These are phyloP conservation scores for Oxyria digyna DNA, from an alignment of 148 eudicot genomes.

Conservation along the genomic window DNA sequence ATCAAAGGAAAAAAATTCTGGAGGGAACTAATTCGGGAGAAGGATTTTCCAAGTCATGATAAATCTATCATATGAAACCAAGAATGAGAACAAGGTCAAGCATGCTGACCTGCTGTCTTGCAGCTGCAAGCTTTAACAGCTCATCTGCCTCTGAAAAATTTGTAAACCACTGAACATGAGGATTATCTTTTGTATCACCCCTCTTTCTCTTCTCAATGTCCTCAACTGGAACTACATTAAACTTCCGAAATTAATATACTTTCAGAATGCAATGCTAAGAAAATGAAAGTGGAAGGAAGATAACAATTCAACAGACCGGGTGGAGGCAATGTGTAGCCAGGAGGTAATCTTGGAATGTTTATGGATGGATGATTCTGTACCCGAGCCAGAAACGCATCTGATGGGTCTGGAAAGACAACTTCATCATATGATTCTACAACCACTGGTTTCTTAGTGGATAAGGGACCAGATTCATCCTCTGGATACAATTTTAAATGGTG, in stretches of 20 bases:
- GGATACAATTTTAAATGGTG: constrained; percentile 55
- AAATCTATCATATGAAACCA: not conserved
- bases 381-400: constrained; percentile 45
- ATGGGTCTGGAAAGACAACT: constrained; percentile 43
- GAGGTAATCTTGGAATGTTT: constrained; percentile 41
- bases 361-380: constrained; percentile 55
- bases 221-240: constrained; percentile 16
- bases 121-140: constrained; percentile 53
- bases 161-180: constrained; percentile 22
- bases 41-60: not conserved
- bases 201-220: constrained; percentile 21
- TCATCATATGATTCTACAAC: constrained; percentile 52
- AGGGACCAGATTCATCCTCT: constrained; percentile 45
- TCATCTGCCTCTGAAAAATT: constrained; percentile 57
- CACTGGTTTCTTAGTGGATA: constrained; percentile 50
- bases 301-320: constrained; percentile 26
- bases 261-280: not conserved
- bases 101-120: constrained; percentile 50
- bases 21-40: not conserved
- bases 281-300: not conserved
- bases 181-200: constrained; percentile 19
- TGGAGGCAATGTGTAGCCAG: constrained; percentile 31
- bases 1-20: not conserved
- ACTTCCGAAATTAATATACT: not conserved
- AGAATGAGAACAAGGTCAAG: not conserved